Evolutionary conservation across 768 basidiomycete genomes (phyloP).

Genomic region (Auriscalpium orientale): DNA sequence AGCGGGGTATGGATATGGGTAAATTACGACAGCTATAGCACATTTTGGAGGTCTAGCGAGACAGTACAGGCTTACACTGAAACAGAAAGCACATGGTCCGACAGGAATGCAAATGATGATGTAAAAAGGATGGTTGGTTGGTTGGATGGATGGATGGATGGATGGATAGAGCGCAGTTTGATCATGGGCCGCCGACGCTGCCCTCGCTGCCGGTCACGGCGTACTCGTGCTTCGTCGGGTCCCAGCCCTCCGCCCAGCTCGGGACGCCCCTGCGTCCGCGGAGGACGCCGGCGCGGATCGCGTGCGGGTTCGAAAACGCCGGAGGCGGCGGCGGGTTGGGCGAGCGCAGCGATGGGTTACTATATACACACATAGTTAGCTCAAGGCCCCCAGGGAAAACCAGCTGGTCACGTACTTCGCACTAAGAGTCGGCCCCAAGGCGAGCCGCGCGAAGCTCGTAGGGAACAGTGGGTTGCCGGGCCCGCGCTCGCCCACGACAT

Average conservation of each 20-base stretch:
- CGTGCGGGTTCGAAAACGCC: slow-evolving; percentile 20
- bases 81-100: neutral
- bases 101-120: neutral
- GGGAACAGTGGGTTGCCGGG: slow-evolving; percentile 79
- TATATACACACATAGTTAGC: neutral
- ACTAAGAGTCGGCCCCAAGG: slow-evolving; percentile 55
- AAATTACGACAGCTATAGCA: neutral
- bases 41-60: neutral
- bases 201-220: slow-evolving; percentile 36
- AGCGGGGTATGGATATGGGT: neutral
- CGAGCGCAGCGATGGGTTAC: slow-evolving; percentile 22
- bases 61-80: neutral
- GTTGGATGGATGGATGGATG: no score
- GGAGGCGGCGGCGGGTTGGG: slow-evolving; percentile 21
- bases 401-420: slow-evolving; percentile 35
- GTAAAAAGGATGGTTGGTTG: neutral
- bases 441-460: slow-evolving; percentile 66
- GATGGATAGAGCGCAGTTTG: neutral
- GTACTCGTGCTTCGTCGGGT: slow-evolving; percentile 34
- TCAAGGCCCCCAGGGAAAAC: neutral
- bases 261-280: slow-evolving; percentile 17
- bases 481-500: slow-evolving; percentile 52
- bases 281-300: slow-evolving; percentile 15
- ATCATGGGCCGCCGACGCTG: slow-evolving; percentile 12
- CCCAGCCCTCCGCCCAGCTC: slow-evolving; percentile 36